Evolutionary conservation across 2,329 filamentous ascomycete genomes (phyloP), one percentile per base, ranked within the genome.

Genomic region (Trichophyton schoenleinii): DNA sequence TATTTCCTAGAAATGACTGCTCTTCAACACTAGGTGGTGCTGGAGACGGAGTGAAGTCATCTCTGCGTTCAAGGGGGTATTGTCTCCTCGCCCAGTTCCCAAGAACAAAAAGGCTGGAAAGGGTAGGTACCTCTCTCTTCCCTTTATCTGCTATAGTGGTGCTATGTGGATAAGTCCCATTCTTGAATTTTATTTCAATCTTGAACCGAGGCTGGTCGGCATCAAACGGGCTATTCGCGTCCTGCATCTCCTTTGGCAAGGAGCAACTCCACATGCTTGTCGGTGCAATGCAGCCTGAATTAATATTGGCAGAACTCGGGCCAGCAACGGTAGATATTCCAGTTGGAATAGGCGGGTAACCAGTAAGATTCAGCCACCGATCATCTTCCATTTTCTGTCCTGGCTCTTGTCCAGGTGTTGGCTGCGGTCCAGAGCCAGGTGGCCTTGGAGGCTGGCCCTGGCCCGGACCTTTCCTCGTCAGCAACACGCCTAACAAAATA

Each of bases 261-360:
- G 86, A 82, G 71, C 91, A 97, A 70, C 87, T 95, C 91, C 91
- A 97, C 60, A 94, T 73, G 0, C 87, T 88, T 2, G 83, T 79
- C 0, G 87, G 87, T 6, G 80, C 77, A 3, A 91, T 84, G 67
- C 91, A 97, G 5, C 82, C 83, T 22, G 82, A 83, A 60, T 83
- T 81, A n/a, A 83, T 76, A 1, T 80, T 75, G 0, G 81, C 81
- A 58, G 87, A 84, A 66, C 88, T 82, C 0, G 90, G 84, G 3
- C 87, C 87, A 15, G 88, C 83, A 15, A 96, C 81, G 0, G 89
- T 95, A 63, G 89, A 80, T 18, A 92, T 81, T 0, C 91, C 92
- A 0, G 88, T 92, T 1, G 89, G 89, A 68, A 96, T 89, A 0
- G 91, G 87, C 18, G 91, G 91, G 66, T 89, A 96, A 58, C 86